Percentiles rank a stretch among this genome's conserved stretches.
These are phyloP conservation scores for Talaromyces proteolyticus DNA, from an alignment of 495 filamentous ascomycete species.

Conservation along the genomic window DNA sequence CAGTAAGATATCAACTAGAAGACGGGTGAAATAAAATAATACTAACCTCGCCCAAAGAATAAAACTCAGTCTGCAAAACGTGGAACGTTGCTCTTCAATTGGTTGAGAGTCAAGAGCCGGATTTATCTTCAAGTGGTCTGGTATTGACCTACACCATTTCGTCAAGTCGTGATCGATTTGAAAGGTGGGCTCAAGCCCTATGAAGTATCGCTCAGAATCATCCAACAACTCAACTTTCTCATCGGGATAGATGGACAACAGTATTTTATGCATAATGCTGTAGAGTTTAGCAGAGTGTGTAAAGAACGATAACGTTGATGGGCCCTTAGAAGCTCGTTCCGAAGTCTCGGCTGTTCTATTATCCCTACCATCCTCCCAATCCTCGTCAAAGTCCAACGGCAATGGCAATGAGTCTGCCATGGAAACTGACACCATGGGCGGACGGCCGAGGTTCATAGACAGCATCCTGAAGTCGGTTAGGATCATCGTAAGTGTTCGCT, in stretches of 20 bases:
- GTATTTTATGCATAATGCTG: background rate
- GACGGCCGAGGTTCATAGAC: slow-evolving; percentile 29
- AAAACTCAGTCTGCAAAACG: background rate
- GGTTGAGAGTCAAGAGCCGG: background rate
- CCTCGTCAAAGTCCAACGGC: background rate
- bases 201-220: background rate
- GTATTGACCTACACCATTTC: background rate
- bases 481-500: background rate
- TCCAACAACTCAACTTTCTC: background rate
- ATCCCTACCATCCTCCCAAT: background rate
- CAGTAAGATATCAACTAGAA: background rate
- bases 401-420: background rate
- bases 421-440: slow-evolving; percentile 2
- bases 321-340: background rate
- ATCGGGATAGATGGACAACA: background rate
- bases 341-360: background rate
- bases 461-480: background rate
- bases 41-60: background rate
- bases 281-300: background rate
- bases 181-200: background rate
- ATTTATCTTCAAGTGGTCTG: background rate
- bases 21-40: background rate
- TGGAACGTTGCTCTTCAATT: background rate
- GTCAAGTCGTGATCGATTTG: background rate
- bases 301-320: background rate